Base-by-base conservation (phyloP, 2,329 filamentous ascomycete species). In the Botrytis elliptica region DNA sequence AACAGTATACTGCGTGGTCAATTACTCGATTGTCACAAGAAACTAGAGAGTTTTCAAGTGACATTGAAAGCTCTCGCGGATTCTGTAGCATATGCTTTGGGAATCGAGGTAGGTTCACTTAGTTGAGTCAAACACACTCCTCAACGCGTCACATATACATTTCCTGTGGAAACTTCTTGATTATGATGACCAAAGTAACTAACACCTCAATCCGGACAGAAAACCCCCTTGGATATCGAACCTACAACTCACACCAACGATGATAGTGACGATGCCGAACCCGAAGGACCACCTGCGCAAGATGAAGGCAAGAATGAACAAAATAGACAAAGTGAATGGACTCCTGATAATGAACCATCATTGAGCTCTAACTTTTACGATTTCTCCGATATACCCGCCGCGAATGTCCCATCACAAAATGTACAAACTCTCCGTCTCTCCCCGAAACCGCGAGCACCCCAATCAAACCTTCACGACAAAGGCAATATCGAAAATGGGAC, bases 11-110 rank as follows among this genome's bases (percentile, higher is more conserved):
- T 72, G 29, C 70, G 70, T 9, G 16, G 33, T 16, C 70, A 72
- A 46, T 49, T 72, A 20, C 70, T 72, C n/a, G 70, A 72, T 36
- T 72, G 70, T 25, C 70, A 72, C 10, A 72, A 72, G 55, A 72
- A 72, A 29, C 14, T 72, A 29, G 70, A 72, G 55, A 72, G 70
- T 16, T 72, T 72, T 25, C 70, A 72, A 18, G 70, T 72, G 46
- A 72, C 70, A 20, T 22, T 72, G 18, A 72, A 59, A 59, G 62
- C 70, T 9, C 49, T 72, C 20, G 70, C 70, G 18, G 70, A 72
- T 29, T 72, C 70, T 16, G 70, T 72, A 29, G 70, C 70, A 29
- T 67, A 46, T 67, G 40, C 70, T 59, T 44, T 72, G 40, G 70
- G 70, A 6, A 72, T 72, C 25, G 70, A 72, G 62, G 70, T 72